Conservation (phyloP, 306 rosid genomes). For the Boehmeria nivea region DNA sequence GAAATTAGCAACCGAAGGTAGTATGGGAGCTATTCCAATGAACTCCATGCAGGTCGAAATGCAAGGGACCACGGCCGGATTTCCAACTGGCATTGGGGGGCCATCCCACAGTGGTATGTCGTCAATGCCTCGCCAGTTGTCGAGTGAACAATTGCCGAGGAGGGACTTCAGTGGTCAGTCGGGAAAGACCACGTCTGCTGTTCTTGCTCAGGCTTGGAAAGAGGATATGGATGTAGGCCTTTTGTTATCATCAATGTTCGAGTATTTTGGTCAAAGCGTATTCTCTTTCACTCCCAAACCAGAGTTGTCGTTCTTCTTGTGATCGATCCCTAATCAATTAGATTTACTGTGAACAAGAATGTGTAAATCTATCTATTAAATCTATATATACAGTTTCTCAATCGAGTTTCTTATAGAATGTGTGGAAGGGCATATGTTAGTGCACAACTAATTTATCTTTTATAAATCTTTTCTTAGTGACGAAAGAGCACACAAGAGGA, state of each 20-base stretch:
- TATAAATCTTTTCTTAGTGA: too few relatives aligned
- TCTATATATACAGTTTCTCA: neutral
- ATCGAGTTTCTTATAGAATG: neutral
- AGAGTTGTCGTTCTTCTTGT: conserved; percentile 60
- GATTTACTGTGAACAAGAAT: conserved; percentile 13
- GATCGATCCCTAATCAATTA: conserved; percentile 12
- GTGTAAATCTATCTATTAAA: conserved; percentile 2
- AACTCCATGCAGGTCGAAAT: conserved; percentile 74
- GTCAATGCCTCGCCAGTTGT: conserved; percentile 37
- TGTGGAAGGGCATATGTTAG: too few relatives aligned
- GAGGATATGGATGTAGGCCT: conserved; percentile 71
- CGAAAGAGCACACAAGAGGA: too few relatives aligned
- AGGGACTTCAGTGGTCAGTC: conserved; percentile 43
- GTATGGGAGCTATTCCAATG: conserved; percentile 53
- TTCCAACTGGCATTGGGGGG: conserved; percentile 37
- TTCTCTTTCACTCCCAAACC: conserved; percentile 59
- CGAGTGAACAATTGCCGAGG: conserved; percentile 35
- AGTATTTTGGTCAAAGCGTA: conserved; percentile 64
- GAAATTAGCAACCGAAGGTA: conserved; percentile 57
- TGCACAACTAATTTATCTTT: too few relatives aligned
- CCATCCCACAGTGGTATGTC: conserved; percentile 24
- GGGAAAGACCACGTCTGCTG: conserved; percentile 33
- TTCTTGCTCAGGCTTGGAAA: conserved; percentile 84
- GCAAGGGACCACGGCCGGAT: conserved; percentile 57
- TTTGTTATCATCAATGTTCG: conserved; percentile 49